Evolutionary conservation across 2,329 filamentous ascomycete species (phyloP).

Genomic region (Acrocalymma vagum): DNA sequence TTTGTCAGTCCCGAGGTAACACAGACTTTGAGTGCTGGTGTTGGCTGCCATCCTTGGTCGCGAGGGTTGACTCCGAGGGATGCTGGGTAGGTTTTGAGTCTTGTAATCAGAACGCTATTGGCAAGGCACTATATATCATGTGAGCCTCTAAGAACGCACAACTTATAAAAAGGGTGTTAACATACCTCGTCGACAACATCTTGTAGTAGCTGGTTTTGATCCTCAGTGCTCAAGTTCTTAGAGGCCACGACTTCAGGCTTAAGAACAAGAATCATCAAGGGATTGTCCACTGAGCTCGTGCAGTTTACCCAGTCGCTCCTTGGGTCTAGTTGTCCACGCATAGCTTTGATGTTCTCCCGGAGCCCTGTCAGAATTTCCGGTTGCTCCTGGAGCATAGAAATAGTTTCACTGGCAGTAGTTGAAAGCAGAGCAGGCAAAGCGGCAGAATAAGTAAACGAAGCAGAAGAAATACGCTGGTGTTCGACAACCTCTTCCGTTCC

Average conservation of each 20-base stretch:
- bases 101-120: constrained; percentile 89
- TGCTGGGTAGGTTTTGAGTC: constrained; percentile 78
- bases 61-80: constrained; percentile 68
- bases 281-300: constrained; percentile 84
- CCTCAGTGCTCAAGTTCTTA: constrained; percentile 72
- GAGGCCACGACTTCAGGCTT: constrained; percentile 83
- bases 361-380: constrained; percentile 82
- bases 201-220: constrained; percentile 85
- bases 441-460: constrained; percentile 94
- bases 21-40: constrained; percentile 89
- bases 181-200: constrained; percentile 96
- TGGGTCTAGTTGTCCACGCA: constrained; percentile 88
- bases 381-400: constrained; percentile 84
- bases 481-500: constrained; percentile 91
- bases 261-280: constrained; percentile 81
- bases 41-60: constrained; percentile 72
- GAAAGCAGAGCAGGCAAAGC: constrained; percentile 92
- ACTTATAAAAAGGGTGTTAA: constrained; percentile 10
- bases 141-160: constrained; percentile 15
- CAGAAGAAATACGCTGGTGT: constrained; percentile 92
- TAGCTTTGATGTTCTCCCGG: constrained; percentile 84
- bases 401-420: constrained; percentile 93
- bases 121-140: constrained; percentile 70
- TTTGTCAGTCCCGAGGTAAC: constrained; percentile 86
- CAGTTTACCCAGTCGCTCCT: constrained; percentile 92